Conservation (phyloP, 495 filamentous ascomycete species). For the Daldinia grandis region DNA sequence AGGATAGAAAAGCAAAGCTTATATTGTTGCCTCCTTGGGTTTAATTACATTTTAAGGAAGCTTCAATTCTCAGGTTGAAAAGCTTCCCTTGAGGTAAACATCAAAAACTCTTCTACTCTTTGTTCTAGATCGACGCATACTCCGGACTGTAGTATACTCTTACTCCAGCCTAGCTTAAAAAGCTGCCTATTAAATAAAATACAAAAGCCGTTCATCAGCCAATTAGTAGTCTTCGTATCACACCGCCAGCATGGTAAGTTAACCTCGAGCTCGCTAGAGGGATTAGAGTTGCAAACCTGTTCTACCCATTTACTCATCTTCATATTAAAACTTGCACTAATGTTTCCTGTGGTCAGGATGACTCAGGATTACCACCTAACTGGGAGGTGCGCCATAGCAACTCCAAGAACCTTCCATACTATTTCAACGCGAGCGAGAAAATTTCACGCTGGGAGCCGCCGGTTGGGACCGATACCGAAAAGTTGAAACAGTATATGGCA, state of each 20-base stretch:
- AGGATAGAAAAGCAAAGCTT: not conserved
- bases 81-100: conserved; percentile 7
- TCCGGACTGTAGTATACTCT: conserved; percentile 4
- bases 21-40: not conserved
- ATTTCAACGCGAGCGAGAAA: conserved; percentile 85
- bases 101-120: conserved; percentile 3
- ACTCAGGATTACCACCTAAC: conserved; percentile 81
- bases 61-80: not conserved
- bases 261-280: not conserved
- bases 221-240: conserved; percentile 7
- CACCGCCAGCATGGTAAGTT: conserved; percentile 31
- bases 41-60: not conserved
- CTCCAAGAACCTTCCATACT: conserved; percentile 97
- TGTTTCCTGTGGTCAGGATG: conserved; percentile 55
- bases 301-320: conserved; percentile 1
- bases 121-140: conserved; percentile 1
- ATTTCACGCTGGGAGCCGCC: conserved; percentile 96
- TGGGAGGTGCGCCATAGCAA: conserved; percentile 98
- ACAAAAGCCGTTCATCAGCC: conserved; percentile 9
- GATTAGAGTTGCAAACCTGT: not conserved
- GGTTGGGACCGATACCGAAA: conserved; percentile 81
- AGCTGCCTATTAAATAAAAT: conserved; percentile 2
- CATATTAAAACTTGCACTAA: conserved; percentile 8
- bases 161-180: not conserved
- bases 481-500: conserved; percentile 92